Conservation (phyloP, 1,284 basidiomycete species). For the Marasmius oreades region DNA sequence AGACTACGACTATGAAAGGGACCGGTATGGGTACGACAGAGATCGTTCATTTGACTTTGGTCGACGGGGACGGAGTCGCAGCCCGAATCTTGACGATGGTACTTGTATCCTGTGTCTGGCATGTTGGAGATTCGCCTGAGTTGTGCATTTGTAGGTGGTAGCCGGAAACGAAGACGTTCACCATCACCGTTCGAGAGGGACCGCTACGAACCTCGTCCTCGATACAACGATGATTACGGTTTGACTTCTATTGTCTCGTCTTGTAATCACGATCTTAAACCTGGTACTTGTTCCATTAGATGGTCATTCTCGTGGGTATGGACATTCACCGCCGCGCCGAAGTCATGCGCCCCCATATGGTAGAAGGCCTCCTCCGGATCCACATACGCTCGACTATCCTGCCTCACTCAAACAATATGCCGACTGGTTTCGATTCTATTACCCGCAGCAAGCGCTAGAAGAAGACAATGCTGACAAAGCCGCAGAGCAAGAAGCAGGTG, state of each 20-base stretch:
- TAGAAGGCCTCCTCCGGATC: slow-evolving; percentile 64
- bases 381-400: slow-evolving; percentile 79
- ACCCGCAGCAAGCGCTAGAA: slow-evolving; percentile 72
- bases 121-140: not conserved
- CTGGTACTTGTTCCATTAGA: slow-evolving; percentile 35
- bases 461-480: slow-evolving; percentile 79
- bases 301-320: slow-evolving; percentile 59
- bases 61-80: slow-evolving; percentile 70
- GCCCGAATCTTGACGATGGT: slow-evolving; percentile 69
- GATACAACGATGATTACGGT: slow-evolving; percentile 80
- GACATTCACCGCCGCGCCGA: slow-evolving; percentile 58
- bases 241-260: slow-evolving; percentile 30
- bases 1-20: slow-evolving; percentile 67
- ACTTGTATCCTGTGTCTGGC: slow-evolving; percentile 20
- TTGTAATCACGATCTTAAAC: slow-evolving; percentile 1
- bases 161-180: slow-evolving; percentile 80
- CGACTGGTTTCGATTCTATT: slow-evolving; percentile 84
- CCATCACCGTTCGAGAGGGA: slow-evolving; percentile 83
- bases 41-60: slow-evolving; percentile 60
- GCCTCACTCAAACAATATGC: slow-evolving; percentile 82
- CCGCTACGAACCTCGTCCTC: slow-evolving; percentile 74
- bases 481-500: slow-evolving; percentile 75
- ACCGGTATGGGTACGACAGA: slow-evolving; percentile 63
- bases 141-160: slow-evolving; percentile 32
- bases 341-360: slow-evolving; percentile 32